phyloP scores from a whole-genome alignment of 495 filamentous ascomycete species.

The Stereocaulon alpinum region DNA sequence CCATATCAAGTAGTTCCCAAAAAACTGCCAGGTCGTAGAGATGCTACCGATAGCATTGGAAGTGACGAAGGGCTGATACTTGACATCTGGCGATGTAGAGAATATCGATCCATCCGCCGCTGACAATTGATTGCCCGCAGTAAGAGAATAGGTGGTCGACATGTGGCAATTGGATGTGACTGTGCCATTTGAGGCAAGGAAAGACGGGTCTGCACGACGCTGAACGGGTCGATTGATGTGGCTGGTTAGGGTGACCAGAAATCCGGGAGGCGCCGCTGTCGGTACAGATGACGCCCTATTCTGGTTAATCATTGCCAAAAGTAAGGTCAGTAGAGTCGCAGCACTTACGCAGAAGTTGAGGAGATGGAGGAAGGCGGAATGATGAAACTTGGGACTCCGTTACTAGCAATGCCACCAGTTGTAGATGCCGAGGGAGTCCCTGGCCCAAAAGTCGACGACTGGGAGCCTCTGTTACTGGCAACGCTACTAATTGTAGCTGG shows the following conservation, averaged over 20 bases:
- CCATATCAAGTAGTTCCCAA: neutral
- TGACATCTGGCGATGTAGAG: neutral
- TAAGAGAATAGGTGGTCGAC: neutral
- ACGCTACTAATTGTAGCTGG: no score
- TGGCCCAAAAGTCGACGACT: no score
- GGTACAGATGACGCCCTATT: neutral
- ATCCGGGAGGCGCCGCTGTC: neutral
- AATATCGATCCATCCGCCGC: neutral
- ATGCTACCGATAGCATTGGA: neutral
- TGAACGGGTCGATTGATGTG: neutral
- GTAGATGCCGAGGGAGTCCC: no score
- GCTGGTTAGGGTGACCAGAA: neutral
- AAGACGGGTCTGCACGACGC: neutral
- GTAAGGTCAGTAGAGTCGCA: neutral
- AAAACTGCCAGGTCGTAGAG: conserved; percentile 1
- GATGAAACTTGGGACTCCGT: no score
- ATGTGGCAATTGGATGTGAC: neutral
- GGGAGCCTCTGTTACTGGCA: no score
- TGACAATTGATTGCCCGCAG: neutral
- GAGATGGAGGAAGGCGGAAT: no score
- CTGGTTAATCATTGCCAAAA: neutral
- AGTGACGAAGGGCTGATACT: neutral
- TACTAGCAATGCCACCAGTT: no score
- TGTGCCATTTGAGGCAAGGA: neutral
- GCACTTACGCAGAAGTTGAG: no score